These are phyloP conservation scores for Leucoagaricus sp. DNA, from an alignment of 1,284 basidiomycete genomes.

Conservation along the genomic window DNA sequence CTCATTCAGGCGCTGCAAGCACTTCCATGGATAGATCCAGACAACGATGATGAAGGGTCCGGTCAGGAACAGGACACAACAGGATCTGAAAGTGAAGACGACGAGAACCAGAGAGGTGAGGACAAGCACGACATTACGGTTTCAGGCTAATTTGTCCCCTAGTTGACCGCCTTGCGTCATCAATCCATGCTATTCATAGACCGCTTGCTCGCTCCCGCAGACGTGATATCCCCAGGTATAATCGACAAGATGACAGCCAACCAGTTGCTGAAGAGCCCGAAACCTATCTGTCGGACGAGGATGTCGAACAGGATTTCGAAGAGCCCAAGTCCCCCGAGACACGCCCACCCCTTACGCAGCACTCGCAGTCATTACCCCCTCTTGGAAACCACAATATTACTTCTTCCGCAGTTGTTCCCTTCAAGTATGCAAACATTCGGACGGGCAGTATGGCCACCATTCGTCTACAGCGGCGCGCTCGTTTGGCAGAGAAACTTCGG, in stretches of 20 bases:
- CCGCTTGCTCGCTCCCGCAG: conserved; percentile 71
- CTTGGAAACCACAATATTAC: conserved; percentile 5
- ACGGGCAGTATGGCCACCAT: conserved; percentile 72
- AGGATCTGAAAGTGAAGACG: conserved; percentile 59
- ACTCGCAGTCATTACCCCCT: conserved; percentile 24
- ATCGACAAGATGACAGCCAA: conserved; percentile 19
- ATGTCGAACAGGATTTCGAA: conserved; percentile 53
- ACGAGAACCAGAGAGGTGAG: conserved; percentile 41
- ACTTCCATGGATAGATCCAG: conserved; percentile 71
- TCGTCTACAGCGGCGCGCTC: conserved; percentile 65
- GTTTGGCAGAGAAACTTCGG: conserved; percentile 80
- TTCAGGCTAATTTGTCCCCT: conserved; percentile 6
- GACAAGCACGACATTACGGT: neutral
- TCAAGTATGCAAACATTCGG: conserved; percentile 34
- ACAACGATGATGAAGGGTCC: conserved; percentile 65
- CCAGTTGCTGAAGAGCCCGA: conserved; percentile 32
- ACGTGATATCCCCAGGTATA: conserved; percentile 33
- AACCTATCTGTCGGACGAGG: conserved; percentile 35
- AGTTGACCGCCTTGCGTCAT: conserved; percentile 62
- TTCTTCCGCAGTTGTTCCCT: conserved; percentile 12
- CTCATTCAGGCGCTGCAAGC: conserved; percentile 84
- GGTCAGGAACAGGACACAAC: conserved; percentile 41
- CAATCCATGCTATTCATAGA: conserved; percentile 84
- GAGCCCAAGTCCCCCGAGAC: conserved; percentile 36
- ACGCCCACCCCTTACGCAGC: conserved; percentile 35